Evolutionary conservation across 768 basidiomycete species (phyloP).

Genomic region (Leccinum broughii): DNA sequence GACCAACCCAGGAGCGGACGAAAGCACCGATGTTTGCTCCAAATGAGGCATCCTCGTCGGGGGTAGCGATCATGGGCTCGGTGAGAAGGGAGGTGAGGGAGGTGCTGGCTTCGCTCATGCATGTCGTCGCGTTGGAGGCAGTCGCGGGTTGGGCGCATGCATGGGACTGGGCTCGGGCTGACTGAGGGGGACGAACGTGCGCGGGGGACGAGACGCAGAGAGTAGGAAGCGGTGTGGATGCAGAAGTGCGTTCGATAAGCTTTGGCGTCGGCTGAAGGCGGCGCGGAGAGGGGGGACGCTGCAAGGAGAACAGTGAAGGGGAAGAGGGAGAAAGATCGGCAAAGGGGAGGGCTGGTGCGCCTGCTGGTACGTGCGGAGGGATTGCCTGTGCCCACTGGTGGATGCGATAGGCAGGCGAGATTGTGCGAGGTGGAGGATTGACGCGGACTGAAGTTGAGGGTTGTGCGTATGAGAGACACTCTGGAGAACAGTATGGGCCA

Average conservation of each 20-base stretch:
- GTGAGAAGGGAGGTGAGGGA: conserved; percentile 53
- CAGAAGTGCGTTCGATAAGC: conserved; percentile 36
- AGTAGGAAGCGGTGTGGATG: conserved; percentile 40
- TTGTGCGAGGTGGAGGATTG: neutral
- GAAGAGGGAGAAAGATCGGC: conserved; percentile 14
- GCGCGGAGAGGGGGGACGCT: conserved; percentile 23
- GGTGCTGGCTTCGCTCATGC: conserved; percentile 43
- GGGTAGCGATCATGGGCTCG: conserved; percentile 40
- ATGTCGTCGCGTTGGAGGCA: conserved; percentile 39
- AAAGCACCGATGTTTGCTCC: conserved; percentile 48
- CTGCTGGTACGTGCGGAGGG: conserved; percentile 33
- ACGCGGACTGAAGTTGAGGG: conserved; percentile 32
- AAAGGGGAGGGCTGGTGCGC: conserved; percentile 32
- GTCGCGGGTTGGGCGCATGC: conserved; percentile 33
- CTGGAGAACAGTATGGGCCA: conserved; percentile 57
- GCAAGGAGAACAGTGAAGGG: conserved; percentile 5
- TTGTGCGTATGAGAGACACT: conserved; percentile 38
- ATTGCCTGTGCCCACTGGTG: conserved; percentile 34
- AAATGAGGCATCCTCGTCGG: conserved; percentile 43
- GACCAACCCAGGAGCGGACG: conserved; percentile 30
- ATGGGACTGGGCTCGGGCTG: conserved; percentile 36
- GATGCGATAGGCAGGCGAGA: conserved; percentile 19
- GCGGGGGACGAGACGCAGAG: conserved; percentile 51
- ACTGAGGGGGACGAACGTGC: conserved; percentile 28
- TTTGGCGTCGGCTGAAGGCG: conserved; percentile 33